Percentiles rank a stretch among this genome's conserved stretches.
Evolutionary conservation across 768 basidiomycete species (phyloP).

Genomic region (Pleurotus giganteus): DNA sequence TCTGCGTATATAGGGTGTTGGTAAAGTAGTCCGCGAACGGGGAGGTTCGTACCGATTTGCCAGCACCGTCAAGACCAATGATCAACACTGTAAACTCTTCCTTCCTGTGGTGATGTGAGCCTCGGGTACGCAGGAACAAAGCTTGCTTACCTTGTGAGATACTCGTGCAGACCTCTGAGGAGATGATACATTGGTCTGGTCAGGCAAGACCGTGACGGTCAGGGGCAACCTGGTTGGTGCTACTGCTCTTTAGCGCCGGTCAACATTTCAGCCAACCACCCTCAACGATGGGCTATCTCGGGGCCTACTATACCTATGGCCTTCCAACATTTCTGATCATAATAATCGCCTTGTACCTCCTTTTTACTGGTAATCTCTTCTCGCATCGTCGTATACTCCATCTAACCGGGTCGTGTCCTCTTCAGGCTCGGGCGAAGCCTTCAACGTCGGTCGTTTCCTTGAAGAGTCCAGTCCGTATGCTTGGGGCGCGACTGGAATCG

Average conservation of each 20-base stretch:
- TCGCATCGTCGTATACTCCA: not conserved
- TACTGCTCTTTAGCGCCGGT: not conserved
- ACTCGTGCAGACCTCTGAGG: constrained; percentile 86
- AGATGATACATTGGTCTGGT: constrained; percentile 80
- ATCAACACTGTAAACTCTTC: constrained; percentile 95
- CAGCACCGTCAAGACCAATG: constrained; percentile 89
- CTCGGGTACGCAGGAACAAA: not conserved
- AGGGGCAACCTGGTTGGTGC: constrained; percentile 8
- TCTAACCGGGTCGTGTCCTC: not conserved
- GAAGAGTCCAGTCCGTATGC: constrained; percentile 93
- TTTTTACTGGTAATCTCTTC: constrained; percentile 74
- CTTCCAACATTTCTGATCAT: constrained; percentile 62
- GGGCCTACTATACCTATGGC: constrained; percentile 64
- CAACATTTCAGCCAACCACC: constrained; percentile 1
- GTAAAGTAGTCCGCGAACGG: not conserved
- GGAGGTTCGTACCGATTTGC: constrained; percentile 86
- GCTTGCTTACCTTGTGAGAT: constrained; percentile 69
- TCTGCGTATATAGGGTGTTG: constrained; percentile 41
- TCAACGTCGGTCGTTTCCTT: constrained; percentile 92
- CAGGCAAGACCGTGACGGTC: constrained; percentile 13
- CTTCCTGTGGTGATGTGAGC: constrained; percentile 44
- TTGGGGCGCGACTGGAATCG: constrained; percentile 90
- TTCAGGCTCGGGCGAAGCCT: constrained; percentile 82
- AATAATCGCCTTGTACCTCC: constrained; percentile 77
- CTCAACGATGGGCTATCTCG: constrained; percentile 42